phyloP scores from a whole-genome alignment of 1,139 yeast genomes.

The Saccharomyces hybrid region DNA sequence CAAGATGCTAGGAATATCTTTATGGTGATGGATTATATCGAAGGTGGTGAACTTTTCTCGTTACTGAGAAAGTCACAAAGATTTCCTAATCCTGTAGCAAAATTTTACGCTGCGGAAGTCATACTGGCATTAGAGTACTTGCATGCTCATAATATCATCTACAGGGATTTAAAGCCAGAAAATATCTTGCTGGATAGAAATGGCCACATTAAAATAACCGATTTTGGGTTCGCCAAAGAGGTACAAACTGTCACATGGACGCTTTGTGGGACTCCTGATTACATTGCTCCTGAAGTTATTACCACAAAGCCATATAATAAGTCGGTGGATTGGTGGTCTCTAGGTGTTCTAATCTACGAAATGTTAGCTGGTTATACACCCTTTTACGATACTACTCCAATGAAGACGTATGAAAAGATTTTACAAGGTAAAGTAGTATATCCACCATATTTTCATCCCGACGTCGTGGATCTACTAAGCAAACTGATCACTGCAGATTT shows the following conservation, averaged over 20 bases:
- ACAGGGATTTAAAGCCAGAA: constrained; percentile 94
- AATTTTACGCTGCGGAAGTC: constrained; percentile 96
- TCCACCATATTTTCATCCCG: constrained; percentile 86
- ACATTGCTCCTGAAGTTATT: constrained; percentile 96
- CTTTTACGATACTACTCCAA: constrained; percentile 91
- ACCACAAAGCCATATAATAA: constrained; percentile 95
- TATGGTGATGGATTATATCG: constrained; percentile 98
- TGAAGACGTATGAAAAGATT: constrained; percentile 95
- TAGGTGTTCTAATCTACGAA: constrained; percentile 89
- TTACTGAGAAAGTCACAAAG: constrained; percentile 84
- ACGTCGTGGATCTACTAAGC: constrained; percentile 73
- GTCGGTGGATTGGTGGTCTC: constrained; percentile 98
- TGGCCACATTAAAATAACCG: constrained; percentile 93
- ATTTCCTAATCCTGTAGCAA: constrained; percentile 96
- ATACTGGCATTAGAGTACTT: constrained; percentile 85
- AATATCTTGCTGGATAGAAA: constrained; percentile 85
- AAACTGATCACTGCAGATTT: constrained; percentile 83
- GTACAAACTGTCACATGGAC: constrained; percentile 94
- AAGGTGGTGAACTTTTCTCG: constrained; percentile 93
- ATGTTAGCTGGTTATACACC: constrained; percentile 98
- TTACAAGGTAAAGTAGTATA: constrained; percentile 79
- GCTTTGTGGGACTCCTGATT: constrained; percentile 95
- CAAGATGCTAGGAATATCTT: constrained; percentile 85
- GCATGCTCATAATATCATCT: constrained; percentile 85
- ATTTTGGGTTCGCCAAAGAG: constrained; percentile 96